Percentiles rank a stretch among this genome's conserved stretches.
These are phyloP conservation scores for Pugionium cornutum DNA, from an alignment of 345 rosid species.

Conservation along the genomic window DNA sequence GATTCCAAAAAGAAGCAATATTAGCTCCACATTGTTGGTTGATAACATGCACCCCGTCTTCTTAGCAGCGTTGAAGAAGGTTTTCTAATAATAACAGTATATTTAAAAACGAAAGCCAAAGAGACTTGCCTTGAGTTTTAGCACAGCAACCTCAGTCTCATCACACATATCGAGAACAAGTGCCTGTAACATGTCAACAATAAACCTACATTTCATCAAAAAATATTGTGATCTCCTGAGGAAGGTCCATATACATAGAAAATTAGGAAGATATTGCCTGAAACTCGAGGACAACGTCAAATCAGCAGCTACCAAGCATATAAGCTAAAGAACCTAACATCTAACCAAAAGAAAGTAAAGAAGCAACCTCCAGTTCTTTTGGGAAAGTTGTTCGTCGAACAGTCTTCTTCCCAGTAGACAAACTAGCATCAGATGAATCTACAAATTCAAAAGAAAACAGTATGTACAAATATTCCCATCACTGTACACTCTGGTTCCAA, in stretches of 20 bases:
- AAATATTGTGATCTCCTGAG: too few relatives aligned
- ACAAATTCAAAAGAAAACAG: neutral
- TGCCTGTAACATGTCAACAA: slow-evolving; percentile 48
- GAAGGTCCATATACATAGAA: neutral
- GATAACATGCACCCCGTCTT: too few relatives aligned
- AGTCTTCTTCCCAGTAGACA: slow-evolving; percentile 46
- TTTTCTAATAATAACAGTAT: too few relatives aligned
- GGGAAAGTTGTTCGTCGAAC: slow-evolving; percentile 61
- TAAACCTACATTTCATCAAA: slow-evolving; percentile 23
- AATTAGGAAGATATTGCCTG: slow-evolving; percentile 14
- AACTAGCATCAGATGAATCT: slow-evolving; percentile 35
- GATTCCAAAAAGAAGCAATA: neutral
- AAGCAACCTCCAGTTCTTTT: slow-evolving; percentile 68
- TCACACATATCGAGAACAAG: slow-evolving; percentile 88
- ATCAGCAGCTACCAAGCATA: slow-evolving; percentile 16
- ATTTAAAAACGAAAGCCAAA: neutral
- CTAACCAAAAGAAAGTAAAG: slow-evolving; percentile 17
- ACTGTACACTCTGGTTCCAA: neutral
- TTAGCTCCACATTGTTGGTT: neutral
- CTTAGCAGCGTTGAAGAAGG: too few relatives aligned
- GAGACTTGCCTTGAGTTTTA: slow-evolving; percentile 74
- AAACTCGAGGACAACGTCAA: slow-evolving; percentile 9
- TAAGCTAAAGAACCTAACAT: slow-evolving; percentile 20
- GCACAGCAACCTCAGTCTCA: slow-evolving; percentile 90
- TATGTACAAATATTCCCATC: neutral